Conservation (phyloP, 176 grass and related monocot genomes). For the Tillandsia fasciculata region DNA sequence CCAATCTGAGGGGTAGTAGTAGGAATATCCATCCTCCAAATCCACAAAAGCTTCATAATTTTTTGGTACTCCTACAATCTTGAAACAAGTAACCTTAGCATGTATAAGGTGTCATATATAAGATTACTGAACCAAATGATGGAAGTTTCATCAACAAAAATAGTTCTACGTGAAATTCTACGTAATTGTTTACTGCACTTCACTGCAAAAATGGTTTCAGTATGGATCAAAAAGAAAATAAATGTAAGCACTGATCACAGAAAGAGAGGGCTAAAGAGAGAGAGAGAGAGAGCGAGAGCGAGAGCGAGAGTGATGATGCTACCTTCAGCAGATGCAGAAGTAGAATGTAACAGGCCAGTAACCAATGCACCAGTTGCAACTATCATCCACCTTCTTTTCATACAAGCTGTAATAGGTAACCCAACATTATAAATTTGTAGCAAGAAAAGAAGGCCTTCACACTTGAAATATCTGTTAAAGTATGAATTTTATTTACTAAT, state of each 20-base stretch:
- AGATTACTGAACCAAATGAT: background rate
- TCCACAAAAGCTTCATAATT: slow-evolving; percentile 73
- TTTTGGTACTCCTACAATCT: slow-evolving; percentile 59
- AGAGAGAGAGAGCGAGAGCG: background rate
- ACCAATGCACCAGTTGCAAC: slow-evolving; percentile 51
- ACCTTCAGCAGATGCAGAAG: slow-evolving; percentile 66
- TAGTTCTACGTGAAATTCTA: background rate
- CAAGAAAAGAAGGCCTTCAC: background rate
- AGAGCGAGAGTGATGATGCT: slow-evolving; percentile 12
- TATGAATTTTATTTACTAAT: background rate
- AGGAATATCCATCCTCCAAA: slow-evolving; percentile 66
- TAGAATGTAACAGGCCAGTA: slow-evolving; percentile 27
- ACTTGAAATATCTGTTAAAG: background rate
- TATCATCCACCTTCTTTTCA: slow-evolving; percentile 46
- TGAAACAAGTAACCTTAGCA: slow-evolving; percentile 1
- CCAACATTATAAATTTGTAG: slow-evolving; percentile 2
- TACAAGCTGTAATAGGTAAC: slow-evolving; percentile 32
- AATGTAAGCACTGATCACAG: no score
- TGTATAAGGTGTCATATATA: background rate
- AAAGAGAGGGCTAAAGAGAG: background rate
- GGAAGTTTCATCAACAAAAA: background rate
- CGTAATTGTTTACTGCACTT: background rate
- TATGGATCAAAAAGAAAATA: no score
- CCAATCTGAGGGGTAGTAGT: slow-evolving; percentile 84
- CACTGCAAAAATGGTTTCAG: no score